phyloP scores from a whole-genome alignment of 192 early-diverging fungal species.

The Geranomyces variabilis region DNA sequence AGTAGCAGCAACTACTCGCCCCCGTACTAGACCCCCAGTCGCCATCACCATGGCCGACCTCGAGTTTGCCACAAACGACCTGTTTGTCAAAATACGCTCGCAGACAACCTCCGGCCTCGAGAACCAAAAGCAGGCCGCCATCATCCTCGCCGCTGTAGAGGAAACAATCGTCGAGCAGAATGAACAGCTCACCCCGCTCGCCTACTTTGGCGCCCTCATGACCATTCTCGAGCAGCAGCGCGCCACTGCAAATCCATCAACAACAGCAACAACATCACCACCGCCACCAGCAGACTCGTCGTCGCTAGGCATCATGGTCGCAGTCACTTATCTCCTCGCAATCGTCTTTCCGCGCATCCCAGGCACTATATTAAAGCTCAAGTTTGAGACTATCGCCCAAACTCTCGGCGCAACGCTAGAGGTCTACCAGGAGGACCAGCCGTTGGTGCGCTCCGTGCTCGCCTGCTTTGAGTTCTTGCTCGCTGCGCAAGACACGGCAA shows the following conservation, averaged over 20 bases:
- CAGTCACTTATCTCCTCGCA: slow-evolving; percentile 81
- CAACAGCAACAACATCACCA: background rate
- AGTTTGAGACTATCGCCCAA: slow-evolving; percentile 45
- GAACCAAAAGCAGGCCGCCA: slow-evolving; percentile 79
- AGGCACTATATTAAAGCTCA: slow-evolving; percentile 41
- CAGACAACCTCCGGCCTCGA: slow-evolving; percentile 77
- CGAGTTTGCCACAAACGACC: slow-evolving; percentile 25
- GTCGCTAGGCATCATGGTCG: slow-evolving; percentile 43
- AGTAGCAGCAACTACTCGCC: too few species aligned
- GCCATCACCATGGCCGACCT: background rate
- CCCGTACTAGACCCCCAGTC: too few species aligned
- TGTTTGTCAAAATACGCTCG: slow-evolving; percentile 50
- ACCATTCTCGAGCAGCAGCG: slow-evolving; percentile 72
- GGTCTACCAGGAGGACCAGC: slow-evolving; percentile 65
- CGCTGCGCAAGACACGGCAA: slow-evolving; percentile 71
- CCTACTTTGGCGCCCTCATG: slow-evolving; percentile 88
- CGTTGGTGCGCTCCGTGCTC: slow-evolving; percentile 77
- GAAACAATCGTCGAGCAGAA: slow-evolving; percentile 82
- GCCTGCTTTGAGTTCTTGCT: slow-evolving; percentile 80
- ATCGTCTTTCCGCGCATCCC: slow-evolving; percentile 67
- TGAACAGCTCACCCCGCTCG: slow-evolving; percentile 67
- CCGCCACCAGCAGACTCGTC: background rate
- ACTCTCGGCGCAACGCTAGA: slow-evolving; percentile 66
- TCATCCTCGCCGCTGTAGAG: slow-evolving; percentile 50
- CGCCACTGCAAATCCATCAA: slow-evolving; percentile 38